Conservation (phyloP, 2,329 filamentous ascomycete genomes). For the Paraphaeosphaeria sporulosa region DNA sequence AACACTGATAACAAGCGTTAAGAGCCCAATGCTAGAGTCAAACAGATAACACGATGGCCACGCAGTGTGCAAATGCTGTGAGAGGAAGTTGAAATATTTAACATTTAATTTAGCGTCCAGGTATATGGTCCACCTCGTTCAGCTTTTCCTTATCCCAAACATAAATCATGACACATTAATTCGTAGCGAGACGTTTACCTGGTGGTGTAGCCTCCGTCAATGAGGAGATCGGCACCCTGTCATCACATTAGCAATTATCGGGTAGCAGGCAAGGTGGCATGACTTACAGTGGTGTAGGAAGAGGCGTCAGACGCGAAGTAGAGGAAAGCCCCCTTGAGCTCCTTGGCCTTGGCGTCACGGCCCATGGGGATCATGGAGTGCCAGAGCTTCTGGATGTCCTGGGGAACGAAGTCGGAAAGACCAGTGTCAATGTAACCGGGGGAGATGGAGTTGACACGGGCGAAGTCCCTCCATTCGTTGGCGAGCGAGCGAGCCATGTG, state of each 20-base stretch:
- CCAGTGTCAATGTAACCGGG: conserved; percentile 75
- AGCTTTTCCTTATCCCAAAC: background rate
- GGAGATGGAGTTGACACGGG: conserved; percentile 72
- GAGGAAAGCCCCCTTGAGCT: conserved; percentile 84
- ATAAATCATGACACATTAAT: conserved; percentile 4
- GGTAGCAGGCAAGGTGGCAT: conserved; percentile 31
- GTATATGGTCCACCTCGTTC: background rate
- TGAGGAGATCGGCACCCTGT: conserved; percentile 69
- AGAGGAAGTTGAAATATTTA: background rate
- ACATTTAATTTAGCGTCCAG: conserved; percentile 8
- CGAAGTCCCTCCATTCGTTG: conserved; percentile 75
- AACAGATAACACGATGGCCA: background rate
- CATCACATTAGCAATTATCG: conserved; percentile 32
- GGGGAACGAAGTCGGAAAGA: conserved; percentile 69
- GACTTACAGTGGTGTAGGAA: conserved; percentile 75
- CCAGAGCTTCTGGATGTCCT: conserved; percentile 77
- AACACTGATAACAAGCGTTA: background rate
- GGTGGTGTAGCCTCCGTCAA: conserved; percentile 75
- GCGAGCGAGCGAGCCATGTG: conserved; percentile 70
- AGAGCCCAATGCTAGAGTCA: background rate
- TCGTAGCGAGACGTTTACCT: conserved; percentile 40
- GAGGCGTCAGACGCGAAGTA: conserved; percentile 83
- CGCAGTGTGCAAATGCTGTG: too few relatives aligned
- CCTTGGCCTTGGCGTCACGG: conserved; percentile 74
- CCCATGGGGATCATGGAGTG: conserved; percentile 82